Base-by-base conservation (phyloP, 108 stramenopile genomes). In the Nitzschia palea region DNA sequence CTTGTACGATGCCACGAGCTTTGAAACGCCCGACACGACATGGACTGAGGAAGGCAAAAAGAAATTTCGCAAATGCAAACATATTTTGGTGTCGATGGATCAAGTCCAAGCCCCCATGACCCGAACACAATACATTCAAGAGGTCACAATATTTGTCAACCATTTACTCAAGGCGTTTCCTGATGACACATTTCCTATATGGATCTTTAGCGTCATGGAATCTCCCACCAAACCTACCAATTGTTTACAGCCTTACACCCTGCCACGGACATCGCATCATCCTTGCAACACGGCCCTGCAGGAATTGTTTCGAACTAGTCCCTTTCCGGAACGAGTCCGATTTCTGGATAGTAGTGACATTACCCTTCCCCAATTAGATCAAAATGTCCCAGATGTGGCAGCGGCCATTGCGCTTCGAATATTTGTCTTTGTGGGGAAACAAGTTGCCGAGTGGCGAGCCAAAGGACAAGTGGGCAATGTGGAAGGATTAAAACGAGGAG, bases 51-150 rank as follows among this genome's bases (percentile, higher is more conserved):
- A 68, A 17, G 28, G 43, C 2, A 73, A 68, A 30, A 27, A 42
- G 15, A 44, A 47, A 26, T 76, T 80, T 35, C 68, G 76, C n/a
- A 85, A 85, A 59, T 85, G 84, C 70, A 85, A 85, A 54, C 76
- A 76, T 27, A 61, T 85, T 30, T 57, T 85, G 54, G 58, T 81
- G 8, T 65, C 58, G 15, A 33, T 78, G 34, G 78, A 76, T 23
- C 56, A 79, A 54, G 45, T 71, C 12, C 30, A 37, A 25, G 25
- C 57, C 10, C 44, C 59, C 25, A 3, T 64, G 9, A 44, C 77
- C 0, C 60, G 62, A 33, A 30, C 9, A 4, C 66, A 54, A 57
- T 85, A 79, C 37, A 36, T 44, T 10, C 10, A 68, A 26, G 73
- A 81, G 48, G 74, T 85, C 17, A 63, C 56, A 8, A 75, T 48